Base-by-base conservation (phyloP, 129 eudicot genomes). In the Saposhnikovia divaricata region DNA sequence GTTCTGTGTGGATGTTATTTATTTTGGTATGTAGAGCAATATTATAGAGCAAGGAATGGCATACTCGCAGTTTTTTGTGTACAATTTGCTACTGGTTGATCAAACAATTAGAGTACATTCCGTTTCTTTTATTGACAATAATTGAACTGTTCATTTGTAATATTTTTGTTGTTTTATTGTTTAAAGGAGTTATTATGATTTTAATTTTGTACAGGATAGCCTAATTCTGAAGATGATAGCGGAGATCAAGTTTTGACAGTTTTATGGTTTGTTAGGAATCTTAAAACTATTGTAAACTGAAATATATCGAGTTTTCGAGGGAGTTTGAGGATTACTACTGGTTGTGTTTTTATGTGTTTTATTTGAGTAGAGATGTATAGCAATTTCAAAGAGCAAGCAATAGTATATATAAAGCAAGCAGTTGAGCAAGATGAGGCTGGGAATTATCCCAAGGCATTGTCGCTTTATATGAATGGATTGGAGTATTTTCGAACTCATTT, bases 361-460 rank as follows among this genome's bases (percentile, higher is more conserved):
- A 38, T 79, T 46, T 75, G 82, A 57, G 76, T 73, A 31, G 85
- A 80, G 76, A 90, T 90, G 95, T 90, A 90, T 72, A 90, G 95
- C 83, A 90, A 90, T 85, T 90, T 90, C 65, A 90, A 90, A 79
- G 95, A 90, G 75, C 91, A 88, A 39, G 95, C 95, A 57, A 90
- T 90, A 55, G 87, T 77, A 28, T 90, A 88, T 76, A 89, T 90
- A 51, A 90, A 90, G 83, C 95, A 90, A 82, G 95, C 95, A 13
- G 91, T 90, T 43, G 87, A 84, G 70, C 91, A 90, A 83, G 95
- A 90, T 57, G 88, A 86, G 57, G 95, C 91, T 48, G 95, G 91
- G 5, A 90, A 90, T 55, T 90, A 90, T 72, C 87, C 91, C 46
- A 84, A 80, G 48, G 91, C 95, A 6, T 85, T 90, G 61, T 59